phyloP scores from a whole-genome alignment of 352 stramenopile species.

The Phytophthora sojae region DNA sequence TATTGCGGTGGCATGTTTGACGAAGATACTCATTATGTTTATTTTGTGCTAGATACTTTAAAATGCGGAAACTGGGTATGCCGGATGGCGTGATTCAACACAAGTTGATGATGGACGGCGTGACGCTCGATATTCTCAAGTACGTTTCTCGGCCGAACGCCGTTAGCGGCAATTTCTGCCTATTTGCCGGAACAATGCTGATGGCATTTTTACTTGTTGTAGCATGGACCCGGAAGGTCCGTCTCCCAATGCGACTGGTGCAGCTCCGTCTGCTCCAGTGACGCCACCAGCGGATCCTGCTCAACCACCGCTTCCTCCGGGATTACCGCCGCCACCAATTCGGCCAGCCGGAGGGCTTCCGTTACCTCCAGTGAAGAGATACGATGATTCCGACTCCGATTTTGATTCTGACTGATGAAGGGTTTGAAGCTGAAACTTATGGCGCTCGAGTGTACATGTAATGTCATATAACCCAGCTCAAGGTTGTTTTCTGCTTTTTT shows the following conservation, averaged over 20 bases:
- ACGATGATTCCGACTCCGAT: conserved; percentile 56
- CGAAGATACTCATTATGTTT: conserved; percentile 5
- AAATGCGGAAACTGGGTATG: conserved; percentile 85
- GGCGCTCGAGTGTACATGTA: conserved; percentile 2
- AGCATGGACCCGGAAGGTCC: conserved; percentile 85
- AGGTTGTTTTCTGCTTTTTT: background rate
- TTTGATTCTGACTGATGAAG: conserved; percentile 62
- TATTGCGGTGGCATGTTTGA: background rate
- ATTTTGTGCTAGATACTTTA: conserved; percentile 75
- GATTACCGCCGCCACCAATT: conserved; percentile 34
- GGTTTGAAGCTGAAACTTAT: background rate
- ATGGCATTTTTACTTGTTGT: background rate
- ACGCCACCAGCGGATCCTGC: conserved; percentile 13
- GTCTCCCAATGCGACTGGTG: conserved; percentile 65
- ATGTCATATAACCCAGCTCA: conserved; percentile 15
- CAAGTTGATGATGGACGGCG: conserved; percentile 82
- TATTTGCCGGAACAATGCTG: background rate
- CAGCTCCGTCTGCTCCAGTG: conserved; percentile 6
- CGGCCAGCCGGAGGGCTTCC: conserved; percentile 45
- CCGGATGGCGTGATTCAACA: conserved; percentile 82
- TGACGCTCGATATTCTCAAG: conserved; percentile 79
- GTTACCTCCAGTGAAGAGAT: conserved; percentile 54
- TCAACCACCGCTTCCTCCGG: conserved; percentile 45
- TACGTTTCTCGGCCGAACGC: conserved; percentile 26
- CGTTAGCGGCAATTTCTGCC: background rate